Base-by-base conservation (phyloP, 2,329 filamentous ascomycete genomes). In the Penicillium glabrum region DNA sequence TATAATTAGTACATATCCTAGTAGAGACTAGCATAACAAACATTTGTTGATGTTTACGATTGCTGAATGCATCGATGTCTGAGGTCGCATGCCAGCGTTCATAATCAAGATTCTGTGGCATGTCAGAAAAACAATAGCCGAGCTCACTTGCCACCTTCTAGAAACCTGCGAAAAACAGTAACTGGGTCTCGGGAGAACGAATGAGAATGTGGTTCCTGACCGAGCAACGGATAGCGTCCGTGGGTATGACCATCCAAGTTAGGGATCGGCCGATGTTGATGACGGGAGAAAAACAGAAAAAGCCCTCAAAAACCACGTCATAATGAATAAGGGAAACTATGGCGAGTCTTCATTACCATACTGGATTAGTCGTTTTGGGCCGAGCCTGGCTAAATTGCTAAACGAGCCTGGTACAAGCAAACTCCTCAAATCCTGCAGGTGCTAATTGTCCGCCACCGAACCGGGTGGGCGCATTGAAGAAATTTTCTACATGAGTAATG, bases 111-210 rank as follows among this genome's bases (percentile, higher is more conserved):
- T 24, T 46, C 23, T 29, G 46, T 54, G 55, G 59, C 19, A 58
- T 51, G 51, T 46, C 4, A 49, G 16, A 13, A 41, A 14, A 16
- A 27, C 35, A 48, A 53, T 57, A 21, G 53, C 62, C 54, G 62
- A 58, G 55, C 45, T 59, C 54, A 54, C 14, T 63, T 60, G 51
- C 62, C 56, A 64, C 58, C 54, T 66, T 66, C 64, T 65, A 64
- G 64, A 66, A 66, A 54, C 33, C 51, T 66, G 41, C 57, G 62
- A 24, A 43, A 62, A 61, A 26, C 37, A 57, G 53, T 61, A 48
- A 60, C 35, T 60, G 58, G 60, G 56, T 59, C 54, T 49, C 23
- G n/a, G 35, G 23, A 14, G 43, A 43, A 46, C 62, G 56, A 65
- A 61, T 65, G 56, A 62, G 53, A 61, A 47, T 35, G 43, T 23